Evolutionary conservation across 1,139 yeast species (phyloP).

Genomic region (Candida sp.): DNA sequence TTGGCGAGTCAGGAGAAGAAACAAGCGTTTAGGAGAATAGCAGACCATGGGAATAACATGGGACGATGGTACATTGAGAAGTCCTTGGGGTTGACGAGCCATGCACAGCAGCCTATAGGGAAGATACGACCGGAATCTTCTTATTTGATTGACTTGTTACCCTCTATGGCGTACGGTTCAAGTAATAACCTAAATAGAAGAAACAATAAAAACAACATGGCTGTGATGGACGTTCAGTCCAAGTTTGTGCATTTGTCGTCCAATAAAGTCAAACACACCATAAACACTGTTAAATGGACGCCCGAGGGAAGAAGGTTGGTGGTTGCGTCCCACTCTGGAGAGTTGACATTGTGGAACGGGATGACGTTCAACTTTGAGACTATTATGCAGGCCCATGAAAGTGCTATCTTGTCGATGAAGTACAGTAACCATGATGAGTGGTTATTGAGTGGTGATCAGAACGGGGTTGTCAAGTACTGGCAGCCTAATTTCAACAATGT

Average conservation of each 20-base stretch:
- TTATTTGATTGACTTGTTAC: slow-evolving; percentile 72
- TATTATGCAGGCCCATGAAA: slow-evolving; percentile 98
- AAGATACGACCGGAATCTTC: slow-evolving; percentile 78
- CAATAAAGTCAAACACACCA: slow-evolving; percentile 91
- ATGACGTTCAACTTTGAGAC: slow-evolving; percentile 95
- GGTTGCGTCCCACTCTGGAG: slow-evolving; percentile 94
- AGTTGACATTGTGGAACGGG: slow-evolving; percentile 97
- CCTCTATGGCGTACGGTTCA: slow-evolving; percentile 64
- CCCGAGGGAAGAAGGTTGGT: slow-evolving; percentile 93
- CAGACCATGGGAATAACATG: slow-evolving; percentile 87
- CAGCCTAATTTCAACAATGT: slow-evolving; percentile 98
- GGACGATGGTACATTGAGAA: slow-evolving; percentile 73
- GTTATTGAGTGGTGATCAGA: slow-evolving; percentile 93
- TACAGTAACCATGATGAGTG: slow-evolving; percentile 95
- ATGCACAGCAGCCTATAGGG: slow-evolving; percentile 50
- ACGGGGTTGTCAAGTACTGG: slow-evolving; percentile 93
- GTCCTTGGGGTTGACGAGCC: slow-evolving; percentile 47
- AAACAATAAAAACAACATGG: slow-evolving; percentile 41
- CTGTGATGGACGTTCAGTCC: slow-evolving; percentile 65
- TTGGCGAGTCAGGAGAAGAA: slow-evolving; percentile 51
- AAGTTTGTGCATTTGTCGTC: slow-evolving; percentile 92
- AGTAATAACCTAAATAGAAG: slow-evolving; percentile 22
- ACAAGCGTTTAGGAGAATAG: slow-evolving; percentile 76
- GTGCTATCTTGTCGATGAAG: slow-evolving; percentile 77
- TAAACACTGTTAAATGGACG: slow-evolving; percentile 92